These are phyloP conservation scores for Citrus mangshanensis DNA, from an alignment of 345 rosid genomes.

Conservation along the genomic window DNA sequence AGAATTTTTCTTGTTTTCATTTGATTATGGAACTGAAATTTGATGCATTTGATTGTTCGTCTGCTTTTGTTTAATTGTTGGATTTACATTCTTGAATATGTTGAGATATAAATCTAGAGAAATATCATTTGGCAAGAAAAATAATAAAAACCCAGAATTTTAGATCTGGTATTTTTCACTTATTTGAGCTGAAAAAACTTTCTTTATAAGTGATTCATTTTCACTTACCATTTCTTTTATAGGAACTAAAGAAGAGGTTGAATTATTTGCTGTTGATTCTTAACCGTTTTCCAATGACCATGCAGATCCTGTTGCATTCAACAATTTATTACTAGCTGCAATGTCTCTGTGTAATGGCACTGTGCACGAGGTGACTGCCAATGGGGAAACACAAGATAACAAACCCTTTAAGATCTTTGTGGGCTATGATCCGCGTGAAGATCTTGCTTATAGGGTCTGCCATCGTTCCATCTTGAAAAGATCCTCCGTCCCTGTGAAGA, in stretches of 20 bases:
- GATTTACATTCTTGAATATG: neutral
- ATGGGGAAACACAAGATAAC: slow-evolving; percentile 3
- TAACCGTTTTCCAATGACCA: neutral
- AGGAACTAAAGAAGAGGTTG: neutral
- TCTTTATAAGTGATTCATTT: neutral
- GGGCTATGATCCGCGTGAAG: slow-evolving; percentile 91
- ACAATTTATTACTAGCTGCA: neutral
- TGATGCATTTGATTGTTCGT: neutral
- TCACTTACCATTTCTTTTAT: neutral
- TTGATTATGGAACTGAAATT: neutral
- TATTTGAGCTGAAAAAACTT: neutral
- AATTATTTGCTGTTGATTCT: neutral
- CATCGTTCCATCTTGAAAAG: slow-evolving; percentile 63
- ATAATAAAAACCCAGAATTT: neutral
- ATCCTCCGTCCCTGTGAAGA: slow-evolving; percentile 82
- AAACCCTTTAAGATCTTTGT: slow-evolving; percentile 78
- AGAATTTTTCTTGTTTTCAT: neutral
- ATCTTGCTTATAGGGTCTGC: slow-evolving; percentile 83
- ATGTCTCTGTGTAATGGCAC: slow-evolving; percentile 39
- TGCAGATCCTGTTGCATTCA: slow-evolving; percentile 9
- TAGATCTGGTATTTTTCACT: neutral
- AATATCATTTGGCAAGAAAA: neutral
- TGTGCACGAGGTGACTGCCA: slow-evolving; percentile 11
- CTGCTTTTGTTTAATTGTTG: neutral
- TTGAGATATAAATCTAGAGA: neutral